Base-by-base conservation (phyloP, 257 asterid species). In the Lavandula angustifolia region DNA sequence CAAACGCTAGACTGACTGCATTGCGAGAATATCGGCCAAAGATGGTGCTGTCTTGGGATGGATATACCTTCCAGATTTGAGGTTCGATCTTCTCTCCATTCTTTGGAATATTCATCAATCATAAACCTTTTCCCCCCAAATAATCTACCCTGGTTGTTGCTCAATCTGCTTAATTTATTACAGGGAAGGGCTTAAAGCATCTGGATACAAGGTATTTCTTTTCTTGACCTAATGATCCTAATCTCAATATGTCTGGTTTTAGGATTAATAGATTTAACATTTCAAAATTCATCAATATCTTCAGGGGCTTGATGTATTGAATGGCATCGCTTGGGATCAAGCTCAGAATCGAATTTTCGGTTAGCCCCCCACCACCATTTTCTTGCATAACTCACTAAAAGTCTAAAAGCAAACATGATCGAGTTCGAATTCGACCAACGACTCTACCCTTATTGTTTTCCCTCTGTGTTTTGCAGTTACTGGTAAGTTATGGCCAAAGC, bases 241-340 rank as follows among this genome's bases (percentile, higher is more conserved):
- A 62, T 22, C 38, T 54, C 18, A 48, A 22, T 17, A 31, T 13
- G 5, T 22, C 27, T 40, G 11, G 29, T 46, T 48, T 44, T 3
- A 53, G 13, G 17, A 37, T 10, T 14, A 35, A 34, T 12, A 37
- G 38, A 16, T 62, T 34, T 47, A 33, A 40, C 3, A 31, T 11
- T 29, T 53, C 33, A 41, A 33, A 47, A 47, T 7, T 35, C 37
- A 5, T 37, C 62, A n/a, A 37, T 27, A 68, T 66, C 79, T 80
- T 55, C 87, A 92, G 99, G 44, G 65, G 7, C 70, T 92, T 42
- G 94, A 89, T 79, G 96, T 89, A 50, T 68, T 92, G 78, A 92
- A 92, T 54, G 99, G 99, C 70, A 92, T 92, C 50, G 99, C 99
- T 32, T 92, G 97, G 97, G 97, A 92, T 67, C 52, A 60, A 67